Evolutionary conservation across 805 yeast genomes (phyloP), one percentile per base, ranked within the genome.

Genomic region (Wickerhamiella siamensis): DNA sequence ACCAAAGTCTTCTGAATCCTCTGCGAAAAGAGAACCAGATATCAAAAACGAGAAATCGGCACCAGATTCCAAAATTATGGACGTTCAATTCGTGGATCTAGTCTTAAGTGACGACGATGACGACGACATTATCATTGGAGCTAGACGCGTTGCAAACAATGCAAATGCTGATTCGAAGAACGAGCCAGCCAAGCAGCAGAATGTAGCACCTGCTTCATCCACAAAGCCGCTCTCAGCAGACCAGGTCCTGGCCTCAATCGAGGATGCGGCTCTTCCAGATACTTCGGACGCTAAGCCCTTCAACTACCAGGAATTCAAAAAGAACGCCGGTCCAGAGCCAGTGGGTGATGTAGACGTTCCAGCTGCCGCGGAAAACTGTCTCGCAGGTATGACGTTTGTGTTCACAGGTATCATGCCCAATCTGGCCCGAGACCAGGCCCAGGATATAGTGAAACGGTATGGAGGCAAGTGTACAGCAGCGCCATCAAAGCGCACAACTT

Each of bases 331-430:
- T 60, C 12, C 31, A 31, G 18, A 6, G 34, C 42, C 22, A 42
- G 29, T 22, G 27, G 29, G 33, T 37, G 38, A 44, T 10, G 36
- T 60, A 21, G 76, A 74, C 14, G 65, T 86, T 24, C 95, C 96
- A 0, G 79, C 71, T 49, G 95, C 95, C 2, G 71, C 77, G 9
- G 83, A 86, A 3, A 78, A 87, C 56, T 91, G 98, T 62, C 63
- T 91, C 35, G 69, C 79, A 2, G 98, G 98, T 0, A 62, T 91
- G 20, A 83, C 94, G 0, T 80, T 91, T 47, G 97, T 91, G 0
- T 88, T 91, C 57, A 91, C 98, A 0, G 98, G 98, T 32, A 74
- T 75, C 4, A 61, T 91, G 42, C 95, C 95, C 1, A 73, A 74
- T 19, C 59, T 91, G 29, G 81, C 82, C 44, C 71, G 98, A 47